Base-by-base conservation (phyloP, 23 red algal species). In the Gracilaria vermiculophylla region DNA sequence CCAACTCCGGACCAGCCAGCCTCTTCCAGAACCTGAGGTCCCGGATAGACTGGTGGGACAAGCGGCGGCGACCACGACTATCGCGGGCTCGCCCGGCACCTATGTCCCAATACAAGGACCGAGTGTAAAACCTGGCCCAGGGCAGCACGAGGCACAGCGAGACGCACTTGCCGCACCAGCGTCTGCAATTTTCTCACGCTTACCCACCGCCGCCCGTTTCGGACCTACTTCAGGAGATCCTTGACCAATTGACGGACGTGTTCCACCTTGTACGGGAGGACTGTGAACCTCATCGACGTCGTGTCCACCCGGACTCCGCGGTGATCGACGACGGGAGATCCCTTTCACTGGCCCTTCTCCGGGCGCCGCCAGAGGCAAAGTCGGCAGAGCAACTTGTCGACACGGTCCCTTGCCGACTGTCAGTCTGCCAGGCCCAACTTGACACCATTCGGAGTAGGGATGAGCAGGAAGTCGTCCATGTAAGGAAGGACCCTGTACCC, bases 111-210 rank as follows among this genome's bases (percentile, higher is more conserved):
- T 66, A 89, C 17, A 65, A 33, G 2, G 69, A n/a, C 4, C 87
- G 40, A 0, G 87, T 81, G 45, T 81, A 80, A 58, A 91, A 80
- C 0, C 87, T 57, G 3, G 72, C 74, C 56, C 57, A 75, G 14
- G 87, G 87, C 58, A 91, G 41, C 9, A 60, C 56, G 28, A 91
- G 19, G 3, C 39, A 17, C 0, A 91, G 40, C 16, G 56, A 91
- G 10, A 91, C 87, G 43, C 75, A 70, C 4, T 73, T 58, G 14
- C 87, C 56, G 20, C 76, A 91, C 60, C n/a, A 91, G 74, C 21
- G 62, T 36, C 20, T 24, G 15, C 7, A 88, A 1, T 0, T 9
- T 33, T 29, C 6, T 9, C 0, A 42, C 1, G 5, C 16, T 35
- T 1, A 87, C 82, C 65, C 32, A 61, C 1, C 82, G 53, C 11